Evolutionary conservation across 2,329 filamentous ascomycete genomes (phyloP), one percentile per base, ranked within the genome.

Genomic region (Zasmidium angulare): DNA sequence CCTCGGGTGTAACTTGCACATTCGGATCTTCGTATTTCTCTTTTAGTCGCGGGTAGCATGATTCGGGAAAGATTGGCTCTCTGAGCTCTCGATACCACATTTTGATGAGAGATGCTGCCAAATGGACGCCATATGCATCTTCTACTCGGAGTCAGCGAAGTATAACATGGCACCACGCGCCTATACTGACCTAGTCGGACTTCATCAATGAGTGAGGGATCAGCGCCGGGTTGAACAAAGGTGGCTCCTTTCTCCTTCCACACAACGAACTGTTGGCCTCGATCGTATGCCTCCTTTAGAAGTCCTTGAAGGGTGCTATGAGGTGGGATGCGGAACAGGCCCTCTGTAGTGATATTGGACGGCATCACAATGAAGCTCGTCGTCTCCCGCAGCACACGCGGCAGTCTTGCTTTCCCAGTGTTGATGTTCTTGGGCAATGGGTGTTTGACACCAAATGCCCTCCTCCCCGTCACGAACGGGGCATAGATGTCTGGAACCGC

Each of bases 91-190:
- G 74, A 61, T 85, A 85, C 81, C 82, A 85, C 9, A 77, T 69
- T 68, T 85, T 85, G 71, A 84, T 80, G 48, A 85, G 65, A 6
- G 77, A 79, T 10, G 82, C 81, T 2, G 82, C 81, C 59, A 81
- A 76, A 63, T 81, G 81, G 1, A 82, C 79, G 1, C 79, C 78
- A 66, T 83, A 85, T 4, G 82, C 77, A 63, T 84, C 81, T 53
- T 74, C 75, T 43, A 17, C 36, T 3, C n/a, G 9, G 12, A 17
- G 36, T 19, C 14, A 43, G 12, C 36, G 14, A 17, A 10, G 7
- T 36, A 7, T 7, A 7, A 36, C 14, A 7, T 7, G 14, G 14
- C 29, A 14, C 14, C 14, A 36, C 29, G 14, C 14, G 7, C 14
- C 12, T 10, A 43, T 43, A 43, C 36, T 43, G 12, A 43, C 36